Evolutionary conservation across 2,329 filamentous ascomycete species (phyloP).

Genomic region (Colletotrichum spaethianum): DNA sequence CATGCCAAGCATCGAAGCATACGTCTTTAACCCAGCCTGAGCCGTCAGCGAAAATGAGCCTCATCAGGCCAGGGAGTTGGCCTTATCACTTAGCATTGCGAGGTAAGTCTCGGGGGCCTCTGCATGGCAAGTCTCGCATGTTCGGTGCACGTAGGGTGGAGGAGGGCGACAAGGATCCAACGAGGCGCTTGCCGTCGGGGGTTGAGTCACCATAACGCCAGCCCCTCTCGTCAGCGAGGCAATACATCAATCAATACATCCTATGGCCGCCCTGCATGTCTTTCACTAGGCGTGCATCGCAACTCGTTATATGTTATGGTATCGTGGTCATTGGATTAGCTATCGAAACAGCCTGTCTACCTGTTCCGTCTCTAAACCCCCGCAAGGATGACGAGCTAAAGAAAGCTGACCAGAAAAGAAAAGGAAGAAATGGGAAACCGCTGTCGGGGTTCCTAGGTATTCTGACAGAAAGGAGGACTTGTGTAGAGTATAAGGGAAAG

Average conservation of each 20-base stretch:
- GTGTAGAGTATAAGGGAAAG: neutral
- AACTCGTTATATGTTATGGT: neutral
- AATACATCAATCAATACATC: neutral
- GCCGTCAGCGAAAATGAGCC: neutral
- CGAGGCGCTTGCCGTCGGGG: neutral
- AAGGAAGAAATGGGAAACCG: slow-evolving; percentile 2
- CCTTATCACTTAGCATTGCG: neutral
- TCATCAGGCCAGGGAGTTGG: neutral
- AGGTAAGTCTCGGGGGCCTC: neutral
- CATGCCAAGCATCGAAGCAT: neutral
- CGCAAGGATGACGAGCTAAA: neutral
- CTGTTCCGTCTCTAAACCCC: neutral
- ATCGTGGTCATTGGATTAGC: neutral
- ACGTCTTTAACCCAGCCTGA: neutral
- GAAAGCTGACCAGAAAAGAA: neutral
- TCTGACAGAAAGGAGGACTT: neutral
- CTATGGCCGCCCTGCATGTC: neutral
- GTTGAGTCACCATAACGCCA: neutral
- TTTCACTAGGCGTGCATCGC: neutral
- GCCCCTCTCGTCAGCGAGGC: neutral
- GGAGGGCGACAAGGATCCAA: neutral
- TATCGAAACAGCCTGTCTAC: neutral
- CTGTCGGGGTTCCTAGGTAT: slow-evolving; percentile 30
- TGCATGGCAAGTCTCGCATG: neutral
- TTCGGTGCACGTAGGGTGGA: neutral